A percentile compares a stretch with the other conserved stretches of the same genome.
These are phyloP conservation scores for Scutellaria baicalensis DNA, from an alignment of 257 asterid species.

Conservation along the genomic window DNA sequence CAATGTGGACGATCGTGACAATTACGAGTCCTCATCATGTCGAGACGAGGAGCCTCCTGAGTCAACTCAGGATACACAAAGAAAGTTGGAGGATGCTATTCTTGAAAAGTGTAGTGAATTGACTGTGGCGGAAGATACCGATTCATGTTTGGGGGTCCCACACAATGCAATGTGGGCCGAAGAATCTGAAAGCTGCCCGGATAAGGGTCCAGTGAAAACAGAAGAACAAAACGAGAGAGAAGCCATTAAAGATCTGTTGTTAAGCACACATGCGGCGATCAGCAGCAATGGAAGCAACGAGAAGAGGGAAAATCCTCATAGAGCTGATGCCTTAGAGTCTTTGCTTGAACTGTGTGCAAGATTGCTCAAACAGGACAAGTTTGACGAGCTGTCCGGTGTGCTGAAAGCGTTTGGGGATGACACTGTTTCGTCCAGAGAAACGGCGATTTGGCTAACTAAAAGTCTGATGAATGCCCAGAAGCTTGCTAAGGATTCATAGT, in stretches of 20 bases:
- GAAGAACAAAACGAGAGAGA: slow-evolving; percentile 30
- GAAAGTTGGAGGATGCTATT: slow-evolving; percentile 13
- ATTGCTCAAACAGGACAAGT: slow-evolving; percentile 77
- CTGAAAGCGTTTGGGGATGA: slow-evolving; percentile 89
- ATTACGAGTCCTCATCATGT: slow-evolving; percentile 31
- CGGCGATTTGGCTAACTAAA: slow-evolving; percentile 91
- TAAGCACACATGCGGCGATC: slow-evolving; percentile 24
- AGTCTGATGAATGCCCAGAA: slow-evolving; percentile 72
- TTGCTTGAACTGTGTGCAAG: slow-evolving; percentile 85
- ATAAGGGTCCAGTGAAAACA: slow-evolving; percentile 21
- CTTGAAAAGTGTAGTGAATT: slow-evolving; percentile 12
- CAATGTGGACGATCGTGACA: slow-evolving; percentile 36
- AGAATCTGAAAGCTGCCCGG: not conserved
- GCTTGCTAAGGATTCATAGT: slow-evolving; percentile 41
- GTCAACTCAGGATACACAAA: slow-evolving; percentile 17
- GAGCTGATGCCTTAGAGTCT: slow-evolving; percentile 90
- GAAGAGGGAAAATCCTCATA: slow-evolving; percentile 22
- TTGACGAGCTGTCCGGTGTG: slow-evolving; percentile 87
- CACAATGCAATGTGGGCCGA: not conserved
- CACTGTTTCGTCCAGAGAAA: slow-evolving; percentile 81
- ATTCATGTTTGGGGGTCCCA: slow-evolving; percentile 5
- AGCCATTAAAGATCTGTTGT: slow-evolving; percentile 14
- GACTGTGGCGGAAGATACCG: slow-evolving; percentile 9
- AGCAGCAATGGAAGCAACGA: slow-evolving; percentile 11
- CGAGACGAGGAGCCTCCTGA: slow-evolving; percentile 12